phyloP scores from a whole-genome alignment of 2,329 filamentous ascomycete genomes.

The Helminthosporium solani region DNA sequence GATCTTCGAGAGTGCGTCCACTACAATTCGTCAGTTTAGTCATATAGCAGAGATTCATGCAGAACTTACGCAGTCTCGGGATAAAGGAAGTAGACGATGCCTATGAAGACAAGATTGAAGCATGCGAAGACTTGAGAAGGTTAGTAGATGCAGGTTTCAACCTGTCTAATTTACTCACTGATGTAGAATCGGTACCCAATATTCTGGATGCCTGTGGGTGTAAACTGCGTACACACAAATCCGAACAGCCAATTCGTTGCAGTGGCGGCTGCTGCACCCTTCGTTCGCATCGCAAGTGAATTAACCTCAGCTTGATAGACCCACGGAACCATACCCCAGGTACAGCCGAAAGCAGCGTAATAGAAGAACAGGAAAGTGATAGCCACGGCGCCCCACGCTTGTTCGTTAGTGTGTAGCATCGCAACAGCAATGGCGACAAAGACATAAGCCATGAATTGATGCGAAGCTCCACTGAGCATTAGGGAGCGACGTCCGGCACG shows the following conservation, averaged over 20 bases:
- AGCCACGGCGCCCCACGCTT: constrained; percentile 11
- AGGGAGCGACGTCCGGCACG: constrained; percentile 21
- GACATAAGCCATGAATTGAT: constrained; percentile 22
- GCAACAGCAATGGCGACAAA: constrained; percentile 22
- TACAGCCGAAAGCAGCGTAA: constrained; percentile 13
- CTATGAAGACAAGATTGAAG: constrained; percentile 24
- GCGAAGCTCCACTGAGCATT: constrained; percentile 18
- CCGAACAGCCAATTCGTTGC: constrained; percentile 49
- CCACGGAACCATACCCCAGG: constrained; percentile 38
- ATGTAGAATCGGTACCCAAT: constrained; percentile 47
- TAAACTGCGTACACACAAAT: constrained; percentile 49
- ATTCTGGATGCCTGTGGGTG: constrained; percentile 46
- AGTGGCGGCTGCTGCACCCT: constrained; percentile 48
- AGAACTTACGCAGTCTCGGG: constrained; percentile 21
- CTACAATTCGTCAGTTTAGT: no score
- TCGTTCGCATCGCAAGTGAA: constrained; percentile 45
- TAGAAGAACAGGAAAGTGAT: constrained; percentile 18
- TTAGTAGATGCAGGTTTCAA: not conserved
- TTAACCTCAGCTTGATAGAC: constrained; percentile 48
- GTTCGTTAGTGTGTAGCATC: constrained; percentile 2
- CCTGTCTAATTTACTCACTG: constrained; percentile 1
- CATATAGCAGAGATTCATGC: no score
- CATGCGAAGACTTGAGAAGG: constrained; percentile 24
- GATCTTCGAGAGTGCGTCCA: constrained; percentile 26
- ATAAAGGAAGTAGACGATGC: constrained; percentile 26